Base-by-base conservation (phyloP, 495 filamentous ascomycete species). In the Penicillium cinerascens region DNA sequence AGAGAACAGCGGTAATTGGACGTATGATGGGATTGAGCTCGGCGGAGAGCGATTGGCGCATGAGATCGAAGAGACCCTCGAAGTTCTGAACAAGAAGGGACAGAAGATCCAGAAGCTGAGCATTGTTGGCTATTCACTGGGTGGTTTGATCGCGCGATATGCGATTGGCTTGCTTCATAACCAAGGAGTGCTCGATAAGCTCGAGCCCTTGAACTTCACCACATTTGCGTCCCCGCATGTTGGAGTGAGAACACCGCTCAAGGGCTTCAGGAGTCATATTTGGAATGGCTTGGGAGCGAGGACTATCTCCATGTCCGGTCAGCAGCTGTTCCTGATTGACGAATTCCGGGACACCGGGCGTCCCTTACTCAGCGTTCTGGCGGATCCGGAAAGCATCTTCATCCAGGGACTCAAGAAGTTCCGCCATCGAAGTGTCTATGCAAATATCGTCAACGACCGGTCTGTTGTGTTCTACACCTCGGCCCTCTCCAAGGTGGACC, bases 221-320 rank as follows among this genome's bases (percentile, higher is more conserved):
- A 95, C 91, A 1, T 97, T 97, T 69, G 92, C 88, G 21, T 84
- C 85, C 15, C 92, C 93, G 17, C 92, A 97, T 70, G 81, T 97
- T 0, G 92, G 92, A 17, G 89, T 92, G 7, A 78, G 89, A 39
- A 83, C 86, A 9, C 91, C 92, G 0, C 69, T 86, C 4, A 75
- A 78, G 33, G 91, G 91, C 8, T 79, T 78, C 63, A 70, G 76
- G 41, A 84, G 82, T 51, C 71, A 84, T 43, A 62, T 92, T 6
- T 96, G 82, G 80, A 98, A 98, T 68, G 78, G 85, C 2, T 52
- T 97, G 13, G 92, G 90, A 36, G 82, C 89, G 6, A 75, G 84
- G 10, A 87, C 84, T 0, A 69, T 97, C 17, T 92, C 87, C 40
- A 78, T 78, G 54, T 95, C 91, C 2, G 93, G 92, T 7, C 77